These are phyloP conservation scores for Linum usitatissimum DNA, from an alignment of 345 rosid genomes.

Conservation along the genomic window DNA sequence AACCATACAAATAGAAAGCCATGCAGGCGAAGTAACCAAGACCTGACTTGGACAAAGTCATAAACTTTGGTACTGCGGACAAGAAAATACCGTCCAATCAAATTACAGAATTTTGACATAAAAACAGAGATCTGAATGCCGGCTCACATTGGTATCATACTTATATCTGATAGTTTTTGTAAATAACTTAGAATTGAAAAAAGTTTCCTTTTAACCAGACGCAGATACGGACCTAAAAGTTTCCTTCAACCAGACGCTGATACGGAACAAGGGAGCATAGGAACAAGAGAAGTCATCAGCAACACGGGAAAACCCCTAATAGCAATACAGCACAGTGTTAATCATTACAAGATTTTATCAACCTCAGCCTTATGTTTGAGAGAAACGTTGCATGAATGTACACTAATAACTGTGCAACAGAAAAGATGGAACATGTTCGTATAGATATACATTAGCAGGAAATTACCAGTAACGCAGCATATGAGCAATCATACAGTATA, in stretches of 20 bases:
- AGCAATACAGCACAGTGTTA: not conserved
- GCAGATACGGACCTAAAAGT: not conserved
- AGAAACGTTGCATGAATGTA: not conserved
- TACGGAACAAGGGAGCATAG: not conserved
- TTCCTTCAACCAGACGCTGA: not conserved
- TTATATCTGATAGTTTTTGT: too few species aligned
- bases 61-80: not conserved
- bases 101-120: not conserved
- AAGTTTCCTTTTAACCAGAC: not conserved
- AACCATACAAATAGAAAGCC: not conserved
- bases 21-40: not conserved
- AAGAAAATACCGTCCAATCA: not conserved
- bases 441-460: not conserved
- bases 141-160: not conserved
- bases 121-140: not conserved
- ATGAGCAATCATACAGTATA: not conserved
- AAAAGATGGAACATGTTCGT: not conserved
- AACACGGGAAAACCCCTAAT: not conserved
- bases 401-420: not conserved
- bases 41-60: not conserved
- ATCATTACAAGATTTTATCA: not conserved
- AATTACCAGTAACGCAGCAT: not conserved
- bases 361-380: not conserved
- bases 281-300: not conserved
- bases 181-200: not conserved